These are phyloP conservation scores for Avena insularis DNA, from an alignment of 176 grass and related monocot genomes.

Conservation along the genomic window DNA sequence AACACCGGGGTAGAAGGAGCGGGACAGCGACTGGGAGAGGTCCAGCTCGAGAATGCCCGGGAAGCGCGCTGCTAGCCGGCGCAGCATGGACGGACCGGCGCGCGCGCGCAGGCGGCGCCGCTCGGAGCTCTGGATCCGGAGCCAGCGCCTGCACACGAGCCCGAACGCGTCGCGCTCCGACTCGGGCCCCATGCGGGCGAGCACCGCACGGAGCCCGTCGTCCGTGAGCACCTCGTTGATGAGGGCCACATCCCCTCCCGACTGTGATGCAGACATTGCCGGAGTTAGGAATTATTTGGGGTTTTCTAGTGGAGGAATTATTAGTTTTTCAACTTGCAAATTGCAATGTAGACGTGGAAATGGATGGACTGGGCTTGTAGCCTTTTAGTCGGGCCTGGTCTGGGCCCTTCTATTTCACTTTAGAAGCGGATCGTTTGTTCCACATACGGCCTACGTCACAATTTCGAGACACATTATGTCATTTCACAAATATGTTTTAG, in stretches of 20 bases:
- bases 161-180: constrained; percentile 76
- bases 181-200: constrained; percentile 51
- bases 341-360: background rate
- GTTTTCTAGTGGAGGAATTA: background rate
- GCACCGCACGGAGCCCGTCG: constrained; percentile 73
- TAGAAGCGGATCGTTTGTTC: too few relatives aligned
- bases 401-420: too few relatives aligned
- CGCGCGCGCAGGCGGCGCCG: constrained; percentile 65
- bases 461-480: too few relatives aligned
- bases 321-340: background rate
- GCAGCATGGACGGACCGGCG: constrained; percentile 76
- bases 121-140: constrained; percentile 79
- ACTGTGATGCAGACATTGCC: constrained; percentile 44
- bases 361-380: background rate
- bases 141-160: constrained; percentile 89
- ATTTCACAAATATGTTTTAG: too few relatives aligned
- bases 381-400: too few relatives aligned
- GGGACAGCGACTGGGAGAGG: constrained; percentile 59
- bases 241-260: constrained; percentile 35
- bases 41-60: constrained; percentile 54
- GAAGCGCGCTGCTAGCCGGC: constrained; percentile 68
- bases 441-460: too few relatives aligned
- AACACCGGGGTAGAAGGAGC: constrained; percentile 81
- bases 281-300: background rate
- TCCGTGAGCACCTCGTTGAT: constrained; percentile 79